Percentiles rank a stretch among this genome's conserved stretches.
These are phyloP conservation scores for Starmerella khaoyaiensis DNA, from an alignment of 805 yeast species.

Conservation along the genomic window DNA sequence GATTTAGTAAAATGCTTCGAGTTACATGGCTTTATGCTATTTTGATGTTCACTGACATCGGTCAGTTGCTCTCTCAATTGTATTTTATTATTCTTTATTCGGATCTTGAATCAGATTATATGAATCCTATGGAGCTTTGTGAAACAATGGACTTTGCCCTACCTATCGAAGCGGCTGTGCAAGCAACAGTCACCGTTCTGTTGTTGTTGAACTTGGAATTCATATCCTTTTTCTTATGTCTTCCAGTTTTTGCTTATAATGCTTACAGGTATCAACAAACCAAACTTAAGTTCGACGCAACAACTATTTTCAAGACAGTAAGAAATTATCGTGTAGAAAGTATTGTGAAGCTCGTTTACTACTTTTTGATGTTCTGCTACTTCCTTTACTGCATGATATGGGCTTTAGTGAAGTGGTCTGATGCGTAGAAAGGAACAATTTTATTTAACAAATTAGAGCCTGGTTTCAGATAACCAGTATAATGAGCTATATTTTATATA, in stretches of 20 bases:
- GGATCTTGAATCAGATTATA: slow-evolving; percentile 62
- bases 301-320: slow-evolving; percentile 91
- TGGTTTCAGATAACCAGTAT: too few species aligned
- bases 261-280: slow-evolving; percentile 65
- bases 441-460: too few species aligned
- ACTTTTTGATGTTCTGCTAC: slow-evolving; percentile 82
- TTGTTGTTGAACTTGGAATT: slow-evolving; percentile 83
- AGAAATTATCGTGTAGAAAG: slow-evolving; percentile 86
- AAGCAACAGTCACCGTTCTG: slow-evolving; percentile 47
- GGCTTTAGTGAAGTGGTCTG: slow-evolving; percentile 19
- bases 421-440: neutral
- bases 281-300: slow-evolving; percentile 83
- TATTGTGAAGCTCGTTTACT: slow-evolving; percentile 81
- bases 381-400: slow-evolving; percentile 85
- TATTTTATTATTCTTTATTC: slow-evolving; percentile 20
- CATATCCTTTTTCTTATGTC: slow-evolving; percentile 72
- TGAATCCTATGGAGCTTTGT: slow-evolving; percentile 93
- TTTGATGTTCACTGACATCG: slow-evolving; percentile 19
- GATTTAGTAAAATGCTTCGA: slow-evolving; percentile 5
- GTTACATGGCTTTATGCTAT: slow-evolving; percentile 19
- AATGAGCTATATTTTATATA: too few species aligned
- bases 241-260: slow-evolving; percentile 77
- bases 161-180: slow-evolving; percentile 72
- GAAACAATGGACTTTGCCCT: slow-evolving; percentile 59
- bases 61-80: slow-evolving; percentile 21